Evolutionary conservation across 179 eudicot species (phyloP).

Genomic region (Gypsophila paniculata): DNA sequence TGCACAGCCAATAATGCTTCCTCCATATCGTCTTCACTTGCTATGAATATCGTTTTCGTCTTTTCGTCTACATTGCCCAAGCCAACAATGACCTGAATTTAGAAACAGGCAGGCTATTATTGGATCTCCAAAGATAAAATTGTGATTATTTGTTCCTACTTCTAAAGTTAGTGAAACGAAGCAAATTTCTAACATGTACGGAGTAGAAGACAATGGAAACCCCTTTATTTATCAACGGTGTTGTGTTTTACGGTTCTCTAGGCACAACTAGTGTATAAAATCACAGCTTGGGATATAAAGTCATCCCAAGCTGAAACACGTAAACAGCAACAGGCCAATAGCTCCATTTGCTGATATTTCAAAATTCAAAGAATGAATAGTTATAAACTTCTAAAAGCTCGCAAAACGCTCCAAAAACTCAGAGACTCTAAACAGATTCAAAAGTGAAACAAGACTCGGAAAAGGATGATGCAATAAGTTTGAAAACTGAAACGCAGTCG

Average conservation of each 20-base stretch:
- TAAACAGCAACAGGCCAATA: not conserved
- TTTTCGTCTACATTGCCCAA: constrained; percentile 35
- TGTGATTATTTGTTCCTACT: not conserved
- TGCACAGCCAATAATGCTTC: constrained; percentile 67
- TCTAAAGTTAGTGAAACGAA: not conserved
- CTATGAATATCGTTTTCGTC: constrained; percentile 53
- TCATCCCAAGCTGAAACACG: not conserved
- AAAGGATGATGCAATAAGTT: not conserved
- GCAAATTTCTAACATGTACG: not conserved
- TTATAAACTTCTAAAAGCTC: too few species aligned
- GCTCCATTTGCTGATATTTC: not conserved
- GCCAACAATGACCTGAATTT: constrained; percentile 45
- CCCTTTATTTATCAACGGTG: not conserved
- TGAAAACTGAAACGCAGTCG: too few species aligned
- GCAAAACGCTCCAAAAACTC: not conserved
- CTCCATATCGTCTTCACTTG: constrained; percentile 80
- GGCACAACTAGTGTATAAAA: not conserved
- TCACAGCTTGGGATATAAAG: not conserved
- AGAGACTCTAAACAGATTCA: not conserved
- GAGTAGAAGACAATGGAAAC: not conserved
- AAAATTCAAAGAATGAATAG: not conserved
- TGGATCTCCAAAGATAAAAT: not conserved
- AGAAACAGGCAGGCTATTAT: not conserved
- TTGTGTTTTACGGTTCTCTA: not conserved
- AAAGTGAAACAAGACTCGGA: not conserved